phyloP scores from a whole-genome alignment of 176 grass and related monocot genomes.

The Eragrostis nindensis region DNA sequence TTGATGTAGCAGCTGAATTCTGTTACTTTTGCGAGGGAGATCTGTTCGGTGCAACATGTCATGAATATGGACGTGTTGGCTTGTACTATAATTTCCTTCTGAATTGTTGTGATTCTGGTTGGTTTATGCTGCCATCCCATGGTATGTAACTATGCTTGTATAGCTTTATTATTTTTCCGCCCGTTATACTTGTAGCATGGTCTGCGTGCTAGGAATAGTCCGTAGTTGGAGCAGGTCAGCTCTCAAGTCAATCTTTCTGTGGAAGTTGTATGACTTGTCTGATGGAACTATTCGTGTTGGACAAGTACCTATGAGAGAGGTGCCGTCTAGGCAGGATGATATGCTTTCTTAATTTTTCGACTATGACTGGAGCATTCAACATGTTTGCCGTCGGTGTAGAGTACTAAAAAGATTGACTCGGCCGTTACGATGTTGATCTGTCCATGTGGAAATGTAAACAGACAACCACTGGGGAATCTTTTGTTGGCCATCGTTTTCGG shows the following conservation, averaged over 20 bases:
- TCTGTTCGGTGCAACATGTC: not conserved
- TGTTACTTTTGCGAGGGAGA: not conserved
- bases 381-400: not conserved
- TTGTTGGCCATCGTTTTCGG: conserved; percentile 10
- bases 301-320: no score
- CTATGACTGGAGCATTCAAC: not conserved
- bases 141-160: not conserved
- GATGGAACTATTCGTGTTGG: not conserved
- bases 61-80: not conserved
- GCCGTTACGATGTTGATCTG: not conserved
- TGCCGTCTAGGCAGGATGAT: not conserved
- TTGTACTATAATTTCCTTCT: not conserved
- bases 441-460: conserved; percentile 23
- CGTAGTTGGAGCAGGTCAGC: no score
- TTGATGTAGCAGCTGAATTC: not conserved
- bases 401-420: not conserved
- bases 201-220: no score
- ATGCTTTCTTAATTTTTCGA: not conserved
- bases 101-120: not conserved
- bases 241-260: no score
- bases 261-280: not conserved
- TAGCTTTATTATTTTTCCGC: no score
- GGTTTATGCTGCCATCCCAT: not conserved
- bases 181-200: no score
- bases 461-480: not conserved